These are phyloP conservation scores for Chaetomium fimeti DNA, from an alignment of 495 filamentous ascomycete genomes.

Conservation along the genomic window DNA sequence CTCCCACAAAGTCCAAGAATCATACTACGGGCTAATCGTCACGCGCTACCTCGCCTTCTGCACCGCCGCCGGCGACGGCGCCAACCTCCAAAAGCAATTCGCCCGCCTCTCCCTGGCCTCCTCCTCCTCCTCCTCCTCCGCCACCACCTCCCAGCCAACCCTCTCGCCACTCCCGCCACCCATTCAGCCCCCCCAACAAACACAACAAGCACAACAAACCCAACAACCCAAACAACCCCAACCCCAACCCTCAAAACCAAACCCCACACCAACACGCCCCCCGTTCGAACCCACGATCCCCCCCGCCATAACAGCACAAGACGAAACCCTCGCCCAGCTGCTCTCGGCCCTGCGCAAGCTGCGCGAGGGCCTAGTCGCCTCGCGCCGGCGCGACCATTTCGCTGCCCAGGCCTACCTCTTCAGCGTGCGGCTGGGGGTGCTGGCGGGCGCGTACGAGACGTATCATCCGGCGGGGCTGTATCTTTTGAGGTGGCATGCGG, in stretches of 20 bases:
- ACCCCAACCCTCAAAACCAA: constrained; percentile 1
- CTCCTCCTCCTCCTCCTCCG: constrained; percentile 5
- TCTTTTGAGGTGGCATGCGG: constrained; percentile 53
- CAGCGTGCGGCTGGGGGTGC: constrained; percentile 77
- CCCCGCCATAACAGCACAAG: background rate
- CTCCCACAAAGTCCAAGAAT: constrained; percentile 70
- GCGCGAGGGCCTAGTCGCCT: constrained; percentile 80
- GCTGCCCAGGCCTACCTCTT: constrained; percentile 71
- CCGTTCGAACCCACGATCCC: background rate
- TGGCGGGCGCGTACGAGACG: constrained; percentile 74
- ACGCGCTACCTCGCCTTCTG: constrained; percentile 87
- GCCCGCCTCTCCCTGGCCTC: constrained; percentile 56
- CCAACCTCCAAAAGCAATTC: constrained; percentile 71
- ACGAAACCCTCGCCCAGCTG: constrained; percentile 34
- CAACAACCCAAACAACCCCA: background rate
- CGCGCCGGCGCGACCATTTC: constrained; percentile 65
- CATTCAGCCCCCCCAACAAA: constrained; percentile 6
- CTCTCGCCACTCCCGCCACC: background rate
- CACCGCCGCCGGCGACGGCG: constrained; percentile 60
- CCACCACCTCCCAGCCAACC: background rate
- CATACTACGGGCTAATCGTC: constrained; percentile 81
- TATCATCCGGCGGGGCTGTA: constrained; percentile 85
- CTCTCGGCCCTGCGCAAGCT: constrained; percentile 83
- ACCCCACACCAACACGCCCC: background rate
- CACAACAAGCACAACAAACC: background rate